Conservation (phyloP, 2,329 filamentous ascomycete genomes). For the Zarea fungicola region DNA sequence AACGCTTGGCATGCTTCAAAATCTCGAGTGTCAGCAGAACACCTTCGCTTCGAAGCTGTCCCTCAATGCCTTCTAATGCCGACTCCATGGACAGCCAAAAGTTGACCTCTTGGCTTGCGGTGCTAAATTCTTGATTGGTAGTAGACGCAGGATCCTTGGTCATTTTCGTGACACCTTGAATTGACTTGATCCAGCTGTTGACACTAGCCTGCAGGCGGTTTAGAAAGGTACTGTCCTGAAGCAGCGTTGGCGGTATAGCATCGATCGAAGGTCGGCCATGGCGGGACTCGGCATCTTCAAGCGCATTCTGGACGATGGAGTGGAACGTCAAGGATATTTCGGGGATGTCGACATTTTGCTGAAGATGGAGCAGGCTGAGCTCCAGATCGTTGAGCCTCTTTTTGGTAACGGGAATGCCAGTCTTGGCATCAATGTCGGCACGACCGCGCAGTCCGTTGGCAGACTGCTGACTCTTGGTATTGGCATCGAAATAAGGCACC, state of each 20-base stretch:
- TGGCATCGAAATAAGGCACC: constrained; percentile 95
- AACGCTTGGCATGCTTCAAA: constrained; percentile 93
- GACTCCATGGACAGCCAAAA: constrained; percentile 99
- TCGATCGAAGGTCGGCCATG: constrained; percentile 70
- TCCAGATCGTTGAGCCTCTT: constrained; percentile 95
- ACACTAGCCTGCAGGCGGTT: constrained; percentile 92
- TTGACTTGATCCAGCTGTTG: constrained; percentile 98
- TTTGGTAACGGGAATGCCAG: constrained; percentile 93
- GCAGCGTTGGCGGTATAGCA: constrained; percentile 66
- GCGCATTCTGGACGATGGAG: constrained; percentile 76
- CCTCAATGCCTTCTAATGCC: constrained; percentile 85
- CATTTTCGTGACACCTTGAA: constrained; percentile 93
- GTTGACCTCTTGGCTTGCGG: constrained; percentile 95
- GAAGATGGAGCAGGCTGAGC: constrained; percentile 81
- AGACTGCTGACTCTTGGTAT: constrained; percentile 74
- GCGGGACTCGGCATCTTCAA: constrained; percentile 69
- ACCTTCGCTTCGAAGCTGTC: constrained; percentile 80
- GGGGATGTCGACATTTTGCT: constrained; percentile 97
- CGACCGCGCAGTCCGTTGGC: constrained; percentile 62
- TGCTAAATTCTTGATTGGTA: constrained; percentile 51
- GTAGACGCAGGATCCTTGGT: constrained; percentile 70
- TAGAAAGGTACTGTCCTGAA: constrained; percentile 85
- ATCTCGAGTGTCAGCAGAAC: constrained; percentile 90
- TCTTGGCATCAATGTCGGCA: constrained; percentile 84
- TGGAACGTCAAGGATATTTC: constrained; percentile 84